A percentile compares a stretch with the other conserved stretches of the same genome.
Evolutionary conservation across 306 rosid species (phyloP).

Genomic region (Pyrus communis): DNA sequence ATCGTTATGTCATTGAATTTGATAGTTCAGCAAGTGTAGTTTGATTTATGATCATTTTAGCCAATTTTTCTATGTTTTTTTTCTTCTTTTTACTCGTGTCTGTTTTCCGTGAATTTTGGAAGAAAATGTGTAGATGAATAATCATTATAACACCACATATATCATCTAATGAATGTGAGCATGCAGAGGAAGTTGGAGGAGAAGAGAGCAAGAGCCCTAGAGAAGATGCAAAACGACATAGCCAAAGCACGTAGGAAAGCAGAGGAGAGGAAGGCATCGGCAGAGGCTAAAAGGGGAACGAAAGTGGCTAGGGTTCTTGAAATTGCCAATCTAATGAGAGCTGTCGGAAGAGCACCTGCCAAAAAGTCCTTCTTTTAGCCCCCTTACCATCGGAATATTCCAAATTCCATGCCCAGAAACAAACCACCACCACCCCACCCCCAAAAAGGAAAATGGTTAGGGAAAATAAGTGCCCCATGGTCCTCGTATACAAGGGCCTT

Average conservation of each 20-base stretch:
- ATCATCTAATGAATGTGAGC: not conserved
- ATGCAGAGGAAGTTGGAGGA: conserved; percentile 90
- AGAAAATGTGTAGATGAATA: not conserved
- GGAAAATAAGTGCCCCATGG: conserved; percentile 12
- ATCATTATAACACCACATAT: not conserved
- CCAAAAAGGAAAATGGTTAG: not conserved
- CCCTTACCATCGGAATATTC: not conserved
- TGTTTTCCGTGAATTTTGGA: not conserved
- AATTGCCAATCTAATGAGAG: conserved; percentile 73
- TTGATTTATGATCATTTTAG: too few species aligned
- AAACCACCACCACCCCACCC: too few species aligned
- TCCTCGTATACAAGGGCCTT: conserved; percentile 20
- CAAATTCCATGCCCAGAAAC: not conserved
- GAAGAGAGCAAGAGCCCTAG: conserved; percentile 79
- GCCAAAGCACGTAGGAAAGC: conserved; percentile 84
- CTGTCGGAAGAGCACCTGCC: conserved; percentile 84
- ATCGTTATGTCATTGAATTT: not conserved
- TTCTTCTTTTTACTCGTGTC: too few species aligned
- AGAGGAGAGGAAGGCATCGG: conserved; percentile 88
- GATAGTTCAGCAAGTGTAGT: not conserved
- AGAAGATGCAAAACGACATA: conserved; percentile 75
- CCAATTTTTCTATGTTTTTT: not conserved
- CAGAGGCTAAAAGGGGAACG: conserved; percentile 87
- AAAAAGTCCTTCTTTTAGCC: conserved; percentile 67
- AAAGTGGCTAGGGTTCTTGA: conserved; percentile 77